phyloP scores from a whole-genome alignment of 805 yeast genomes.

The Wickerhamomyces bisporus region DNA sequence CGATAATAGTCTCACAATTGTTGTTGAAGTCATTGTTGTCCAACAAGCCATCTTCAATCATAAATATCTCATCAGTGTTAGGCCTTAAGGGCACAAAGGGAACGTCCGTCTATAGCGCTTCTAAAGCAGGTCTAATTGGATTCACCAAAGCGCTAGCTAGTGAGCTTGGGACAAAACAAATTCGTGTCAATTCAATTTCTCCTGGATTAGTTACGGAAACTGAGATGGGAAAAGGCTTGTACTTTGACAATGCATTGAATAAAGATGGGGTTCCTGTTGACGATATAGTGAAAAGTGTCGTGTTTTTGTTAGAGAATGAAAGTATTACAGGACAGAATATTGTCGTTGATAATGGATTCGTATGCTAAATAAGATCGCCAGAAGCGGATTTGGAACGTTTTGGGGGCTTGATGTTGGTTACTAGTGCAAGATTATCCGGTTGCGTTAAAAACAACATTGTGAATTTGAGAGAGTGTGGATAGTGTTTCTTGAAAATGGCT shows the following conservation, averaged over 20 bases:
- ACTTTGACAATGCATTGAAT: constrained; percentile 16
- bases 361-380: constrained; percentile 12
- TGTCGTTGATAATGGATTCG: constrained; percentile 26
- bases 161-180: constrained; percentile 48
- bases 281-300: constrained; percentile 21
- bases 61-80: constrained; percentile 66
- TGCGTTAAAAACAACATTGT: neutral
- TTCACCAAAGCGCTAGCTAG: constrained; percentile 54
- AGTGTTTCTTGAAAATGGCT: constrained; percentile 5
- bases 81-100: constrained; percentile 48
- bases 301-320: constrained; percentile 18
- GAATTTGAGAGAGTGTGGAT: neutral
- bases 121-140: constrained; percentile 66
- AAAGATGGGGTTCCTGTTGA: constrained; percentile 14
- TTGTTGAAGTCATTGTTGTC: constrained; percentile 48
- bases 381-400: constrained; percentile 7
- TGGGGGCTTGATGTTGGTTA: neutral
- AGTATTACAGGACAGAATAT: constrained; percentile 28
- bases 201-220: constrained; percentile 70
- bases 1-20: constrained; percentile 53
- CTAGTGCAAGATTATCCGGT: neutral
- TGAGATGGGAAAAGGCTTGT: constrained; percentile 39
- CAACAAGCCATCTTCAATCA: constrained; percentile 32
- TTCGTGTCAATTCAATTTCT: constrained; percentile 59
- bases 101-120: constrained; percentile 59